A percentile compares a stretch with the other conserved stretches of the same genome.
Evolutionary conservation across 345 rosid genomes (phyloP).

Genomic region (Odontarrhena argentea): DNA sequence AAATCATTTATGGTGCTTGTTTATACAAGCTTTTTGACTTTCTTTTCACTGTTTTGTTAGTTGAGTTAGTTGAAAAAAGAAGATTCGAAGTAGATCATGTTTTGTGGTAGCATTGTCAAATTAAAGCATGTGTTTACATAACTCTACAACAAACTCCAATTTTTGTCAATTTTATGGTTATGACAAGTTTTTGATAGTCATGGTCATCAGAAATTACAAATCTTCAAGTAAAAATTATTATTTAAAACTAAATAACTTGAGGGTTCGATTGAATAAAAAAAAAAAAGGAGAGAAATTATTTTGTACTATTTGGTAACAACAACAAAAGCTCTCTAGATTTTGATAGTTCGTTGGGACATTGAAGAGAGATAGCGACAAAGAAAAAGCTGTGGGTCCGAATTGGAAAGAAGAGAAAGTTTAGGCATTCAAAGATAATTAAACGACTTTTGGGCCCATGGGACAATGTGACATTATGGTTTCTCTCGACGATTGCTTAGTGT

Average conservation of each 20-base stretch:
- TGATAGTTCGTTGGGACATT: constrained; percentile 27
- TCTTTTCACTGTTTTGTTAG: constrained; percentile 28
- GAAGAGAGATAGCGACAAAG: constrained; percentile 15
- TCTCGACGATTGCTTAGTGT: constrained; percentile 38
- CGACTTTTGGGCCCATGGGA: constrained; percentile 30
- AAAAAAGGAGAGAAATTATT: neutral
- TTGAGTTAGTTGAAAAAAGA: constrained; percentile 38
- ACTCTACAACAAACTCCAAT: neutral
- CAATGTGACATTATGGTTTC: constrained; percentile 23
- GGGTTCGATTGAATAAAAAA: neutral
- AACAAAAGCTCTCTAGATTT: neutral
- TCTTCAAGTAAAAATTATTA: neutral
- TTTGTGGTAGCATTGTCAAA: constrained; percentile 22
- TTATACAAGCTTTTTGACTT: constrained; percentile 26
- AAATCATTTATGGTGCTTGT: neutral
- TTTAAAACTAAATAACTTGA: neutral
- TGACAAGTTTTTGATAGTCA: constrained; percentile 15
- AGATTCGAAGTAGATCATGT: constrained; percentile 23
- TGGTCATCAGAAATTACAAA: neutral
- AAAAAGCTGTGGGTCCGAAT: constrained; percentile 19
- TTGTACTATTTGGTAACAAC: neutral
- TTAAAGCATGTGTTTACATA: neutral
- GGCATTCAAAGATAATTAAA: constrained; percentile 7
- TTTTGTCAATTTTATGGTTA: neutral
- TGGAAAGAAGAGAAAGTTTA: constrained; percentile 11